Conservation (phyloP, 2,329 filamentous ascomycete species). For the Thelonectria blattea region DNA sequence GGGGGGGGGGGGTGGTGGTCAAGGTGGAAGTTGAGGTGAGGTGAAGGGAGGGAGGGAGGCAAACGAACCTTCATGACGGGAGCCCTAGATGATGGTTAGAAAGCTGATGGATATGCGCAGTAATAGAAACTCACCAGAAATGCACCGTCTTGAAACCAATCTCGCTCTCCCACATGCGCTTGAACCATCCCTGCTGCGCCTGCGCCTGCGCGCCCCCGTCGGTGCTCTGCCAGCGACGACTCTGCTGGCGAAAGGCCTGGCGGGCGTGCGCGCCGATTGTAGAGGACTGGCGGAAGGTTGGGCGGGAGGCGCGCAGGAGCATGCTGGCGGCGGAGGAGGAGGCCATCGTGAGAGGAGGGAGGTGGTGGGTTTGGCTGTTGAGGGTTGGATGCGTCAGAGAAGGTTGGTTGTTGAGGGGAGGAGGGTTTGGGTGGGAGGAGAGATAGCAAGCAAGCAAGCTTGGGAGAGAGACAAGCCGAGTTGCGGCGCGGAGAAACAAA, state of each 20-base stretch:
- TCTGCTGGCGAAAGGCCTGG: slow-evolving; percentile 56
- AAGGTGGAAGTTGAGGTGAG: too few species aligned
- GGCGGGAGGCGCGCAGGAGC: slow-evolving; percentile 62
- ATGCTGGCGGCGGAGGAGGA: slow-evolving; percentile 54
- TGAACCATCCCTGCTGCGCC: slow-evolving; percentile 62
- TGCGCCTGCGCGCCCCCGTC: slow-evolving; percentile 53
- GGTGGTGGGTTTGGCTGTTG: too few species aligned
- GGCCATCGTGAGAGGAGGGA: slow-evolving; percentile 9
- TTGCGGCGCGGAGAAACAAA: too few species aligned
- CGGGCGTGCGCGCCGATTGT: slow-evolving; percentile 60
- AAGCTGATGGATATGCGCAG: neutral
- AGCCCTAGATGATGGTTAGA: slow-evolving; percentile 65
- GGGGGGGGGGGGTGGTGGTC: neutral
- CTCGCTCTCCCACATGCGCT: slow-evolving; percentile 83
- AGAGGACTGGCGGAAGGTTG: slow-evolving; percentile 60
- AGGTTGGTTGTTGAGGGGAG: too few species aligned
- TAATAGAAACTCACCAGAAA: slow-evolving; percentile 74
- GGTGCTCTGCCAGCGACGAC: slow-evolving; percentile 72
- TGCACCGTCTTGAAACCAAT: slow-evolving; percentile 92
- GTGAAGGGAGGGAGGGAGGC: neutral
- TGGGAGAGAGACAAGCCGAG: too few species aligned
- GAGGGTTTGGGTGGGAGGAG: too few species aligned
- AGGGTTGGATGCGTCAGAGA: too few species aligned
- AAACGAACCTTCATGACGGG: slow-evolving; percentile 79
- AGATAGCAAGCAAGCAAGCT: too few species aligned